Evolutionary conservation across 1,284 basidiomycete genomes (phyloP), one percentile per base, ranked within the genome.

Genomic region (Fomitopsis pinicola): DNA sequence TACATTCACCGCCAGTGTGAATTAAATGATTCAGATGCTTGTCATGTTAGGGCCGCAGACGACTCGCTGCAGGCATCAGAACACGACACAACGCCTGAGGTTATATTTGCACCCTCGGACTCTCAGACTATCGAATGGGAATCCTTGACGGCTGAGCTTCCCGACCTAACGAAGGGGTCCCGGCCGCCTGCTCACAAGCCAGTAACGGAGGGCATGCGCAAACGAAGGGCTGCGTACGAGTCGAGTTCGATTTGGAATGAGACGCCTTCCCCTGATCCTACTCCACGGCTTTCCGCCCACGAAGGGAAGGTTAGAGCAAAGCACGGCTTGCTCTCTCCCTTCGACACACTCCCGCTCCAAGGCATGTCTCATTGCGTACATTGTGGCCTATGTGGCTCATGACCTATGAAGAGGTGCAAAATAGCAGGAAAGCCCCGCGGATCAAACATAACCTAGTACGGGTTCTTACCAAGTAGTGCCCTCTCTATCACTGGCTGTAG

Each of bases 391-490:
- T 8, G 14, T 30, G 5, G n/a, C 22, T 53, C 12, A 15, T n/a
- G 4, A 9, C n/a, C 9, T 19, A 5, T 28, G 48, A 28, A 50
- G 48, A 50, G 14, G 48, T 50, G 8, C 5, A 4, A 7, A n/a
- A 10, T 5, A 12, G 19, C 48, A 33, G n/a, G 26, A 10, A 79
- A 50, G 38, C 38, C 83, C 85, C 2, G 82, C 97, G 8, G 86
- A 94, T 1, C 81, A 80, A 86, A 0, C 93, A 95, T 71, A 87
- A 88, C 1, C 78, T 98, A 2, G 89, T 93, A 56, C 83, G 93
- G 14, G 91, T 94, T 1, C 76, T 97, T 22, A 95, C 95, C 80
- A 94, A 91, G 92, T 92, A 68, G 48, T 82, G 77, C 9, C 30
- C 15, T n/a, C 28, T 12, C 48, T 42, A 17, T 35, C 36, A 30